Evolutionary conservation across 1,284 basidiomycete genomes (phyloP).

Genomic region (Ganoderma multipileum): DNA sequence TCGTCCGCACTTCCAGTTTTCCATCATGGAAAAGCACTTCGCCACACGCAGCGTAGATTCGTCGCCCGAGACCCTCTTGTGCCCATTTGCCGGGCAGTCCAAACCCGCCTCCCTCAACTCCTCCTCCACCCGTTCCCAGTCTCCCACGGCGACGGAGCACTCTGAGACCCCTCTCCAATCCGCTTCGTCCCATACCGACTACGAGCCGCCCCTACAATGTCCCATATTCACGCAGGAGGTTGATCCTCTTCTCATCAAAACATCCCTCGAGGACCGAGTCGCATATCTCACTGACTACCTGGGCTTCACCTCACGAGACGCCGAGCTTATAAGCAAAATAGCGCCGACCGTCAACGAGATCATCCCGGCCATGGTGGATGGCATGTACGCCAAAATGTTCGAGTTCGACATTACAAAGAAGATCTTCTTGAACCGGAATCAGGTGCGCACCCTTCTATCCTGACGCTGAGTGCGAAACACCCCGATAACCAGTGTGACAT

Average conservation of each 20-base stretch:
- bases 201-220: constrained; percentile 26
- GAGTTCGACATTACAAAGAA: constrained; percentile 56
- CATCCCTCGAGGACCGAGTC: constrained; percentile 42
- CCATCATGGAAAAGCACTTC: constrained; percentile 25
- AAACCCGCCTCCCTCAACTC: constrained; percentile 13
- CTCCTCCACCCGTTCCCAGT: constrained; percentile 27
- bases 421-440: constrained; percentile 45
- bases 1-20: constrained; percentile 6
- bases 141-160: constrained; percentile 29
- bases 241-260: constrained; percentile 40
- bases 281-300: constrained; percentile 55
- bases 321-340: constrained; percentile 49
- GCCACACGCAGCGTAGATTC: constrained; percentile 18
- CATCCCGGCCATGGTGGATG: constrained; percentile 51
- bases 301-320: constrained; percentile 49
- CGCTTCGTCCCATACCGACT: constrained; percentile 28
- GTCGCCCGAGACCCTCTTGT: constrained; percentile 24
- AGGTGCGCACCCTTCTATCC: constrained; percentile 30
- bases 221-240: constrained; percentile 42
- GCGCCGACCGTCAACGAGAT: constrained; percentile 49
- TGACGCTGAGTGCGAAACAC: neutral
- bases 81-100: constrained; percentile 26
- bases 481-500: constrained; percentile 2
- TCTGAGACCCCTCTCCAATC: constrained; percentile 31
- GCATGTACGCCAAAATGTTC: constrained; percentile 54